Base-by-base conservation (phyloP, 306 rosid species). In the Delonix regia region DNA sequence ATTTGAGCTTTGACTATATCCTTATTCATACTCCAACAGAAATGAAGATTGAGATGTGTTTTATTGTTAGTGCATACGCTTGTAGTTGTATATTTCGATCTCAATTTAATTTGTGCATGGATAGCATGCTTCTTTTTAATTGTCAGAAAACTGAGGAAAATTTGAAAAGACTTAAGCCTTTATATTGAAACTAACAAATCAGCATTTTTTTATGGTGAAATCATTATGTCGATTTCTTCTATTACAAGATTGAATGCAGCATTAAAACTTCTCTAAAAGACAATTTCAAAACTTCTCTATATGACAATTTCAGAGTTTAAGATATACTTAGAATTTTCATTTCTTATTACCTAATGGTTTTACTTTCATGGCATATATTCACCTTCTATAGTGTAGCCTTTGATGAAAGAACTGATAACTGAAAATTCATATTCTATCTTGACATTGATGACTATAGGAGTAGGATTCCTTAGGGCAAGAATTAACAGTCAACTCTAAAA, bases 401-500 rank as follows among this genome's bases (percentile, higher is more conserved):
- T 56, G 42, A 72, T 64, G 52, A 55, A 63, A 71, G 7, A 42
- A 28, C 34, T 78, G 13, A 52, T 45, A 22, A 33, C 42, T 74
- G 16, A 77, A 72, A 34, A 61, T 19, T 48, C 27, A 41, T 41
- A 14, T 11, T 38, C 49, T 15, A 18, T 18, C 45, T 30, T 15
- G 42, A 55, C 14, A 49, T 36, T 74, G 15, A 44, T 78, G 69
- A 49, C 15, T 3, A 69, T 30, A 30, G 33, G 33, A 30, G 62
- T 28, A 69, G 84, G 57, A 62, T 82, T 59, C 25, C 30, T 78
- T 74, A 78, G 4, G 33, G 33, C 33, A 30, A 30, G 33, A 30
- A 30, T 30, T 30, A 30, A 30, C 33, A 89, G 85, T 80, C 10
- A 53, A 33, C 70, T 39, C 9, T 62, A 49, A 76, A 84, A 63